phyloP scores from a whole-genome alignment of 2,329 filamentous ascomycete genomes.

The Xylariaceae sp. region DNA sequence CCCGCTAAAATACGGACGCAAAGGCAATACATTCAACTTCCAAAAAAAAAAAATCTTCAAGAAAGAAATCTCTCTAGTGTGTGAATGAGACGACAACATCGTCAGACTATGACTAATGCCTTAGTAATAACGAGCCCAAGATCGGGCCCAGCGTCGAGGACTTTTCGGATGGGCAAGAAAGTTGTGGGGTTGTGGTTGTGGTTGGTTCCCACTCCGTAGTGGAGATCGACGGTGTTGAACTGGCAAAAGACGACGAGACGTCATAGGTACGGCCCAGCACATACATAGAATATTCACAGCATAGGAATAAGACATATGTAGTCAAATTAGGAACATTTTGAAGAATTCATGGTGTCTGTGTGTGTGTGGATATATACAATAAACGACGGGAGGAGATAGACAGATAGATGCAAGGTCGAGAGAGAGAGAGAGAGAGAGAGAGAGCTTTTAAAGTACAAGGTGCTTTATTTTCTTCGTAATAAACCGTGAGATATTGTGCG shows the following conservation, averaged over 20 bases:
- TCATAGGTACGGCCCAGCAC: not conserved
- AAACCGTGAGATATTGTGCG: constrained; percentile 11
- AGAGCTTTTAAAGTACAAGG: constrained; percentile 13
- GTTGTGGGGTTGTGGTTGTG: not conserved
- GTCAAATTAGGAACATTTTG: constrained; percentile 5
- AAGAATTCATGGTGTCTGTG: constrained; percentile 4
- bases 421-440: too few relatives aligned
- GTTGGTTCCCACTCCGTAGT: not conserved
- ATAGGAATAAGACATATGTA: not conserved
- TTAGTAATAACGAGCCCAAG: too few relatives aligned
- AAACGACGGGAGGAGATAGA: constrained; percentile 14
- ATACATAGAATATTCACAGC: not conserved
- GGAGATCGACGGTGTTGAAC: too few relatives aligned
- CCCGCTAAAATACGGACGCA: not conserved
- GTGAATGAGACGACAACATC: not conserved
- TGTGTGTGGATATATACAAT: constrained; percentile 22
- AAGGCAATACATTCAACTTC: not conserved
- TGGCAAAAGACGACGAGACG: not conserved
- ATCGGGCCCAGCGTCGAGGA: too few relatives aligned
- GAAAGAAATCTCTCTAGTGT: not conserved
- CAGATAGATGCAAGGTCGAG: too few relatives aligned
- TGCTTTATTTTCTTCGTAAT: constrained; percentile 10
- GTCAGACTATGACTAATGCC: not conserved
- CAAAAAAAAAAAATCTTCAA: not conserved
- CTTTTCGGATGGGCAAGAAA: too few relatives aligned